Conservation (phyloP, 2,329 filamentous ascomycete species). For the Aspergillus aculeatinus region DNA sequence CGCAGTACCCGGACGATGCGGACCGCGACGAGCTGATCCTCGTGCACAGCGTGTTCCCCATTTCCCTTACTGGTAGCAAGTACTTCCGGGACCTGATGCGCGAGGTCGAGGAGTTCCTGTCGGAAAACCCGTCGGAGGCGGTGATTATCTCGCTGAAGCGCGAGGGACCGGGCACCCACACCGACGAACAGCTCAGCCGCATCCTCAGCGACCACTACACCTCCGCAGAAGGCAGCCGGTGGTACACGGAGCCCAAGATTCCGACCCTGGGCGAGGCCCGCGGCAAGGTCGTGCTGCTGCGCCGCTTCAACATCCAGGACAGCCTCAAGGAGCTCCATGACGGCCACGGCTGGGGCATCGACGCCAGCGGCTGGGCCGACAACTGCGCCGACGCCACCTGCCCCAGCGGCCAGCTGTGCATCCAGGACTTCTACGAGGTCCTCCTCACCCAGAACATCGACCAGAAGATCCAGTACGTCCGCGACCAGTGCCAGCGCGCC, state of each 20-base stretch:
- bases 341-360: constrained; percentile 57
- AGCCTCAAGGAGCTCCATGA: constrained; percentile 45
- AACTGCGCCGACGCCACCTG: constrained; percentile 76
- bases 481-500: constrained; percentile 74
- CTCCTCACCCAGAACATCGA: constrained; percentile 71
- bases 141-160: constrained; percentile 86
- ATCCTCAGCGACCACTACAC: constrained; percentile 74
- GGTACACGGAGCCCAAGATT: constrained; percentile 76
- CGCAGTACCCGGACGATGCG: constrained; percentile 55
- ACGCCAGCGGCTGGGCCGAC: constrained; percentile 73
- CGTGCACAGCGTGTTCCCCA: constrained; percentile 86
- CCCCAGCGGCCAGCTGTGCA: constrained; percentile 70
- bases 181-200: constrained; percentile 73
- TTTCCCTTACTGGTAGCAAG: constrained; percentile 78
- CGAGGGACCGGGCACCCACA: constrained; percentile 78
- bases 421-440: constrained; percentile 96
- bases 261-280: constrained; percentile 76
- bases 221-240: constrained; percentile 52
- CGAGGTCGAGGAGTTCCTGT: constrained; percentile 72
- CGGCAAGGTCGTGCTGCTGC: constrained; percentile 79
- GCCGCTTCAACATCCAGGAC: constrained; percentile 70
- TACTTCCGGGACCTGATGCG: constrained; percentile 73
- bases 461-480: constrained; percentile 73
- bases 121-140: constrained; percentile 74
- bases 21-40: constrained; percentile 70